Base-by-base conservation (phyloP, 345 rosid species). In the Kernera saxatilis region DNA sequence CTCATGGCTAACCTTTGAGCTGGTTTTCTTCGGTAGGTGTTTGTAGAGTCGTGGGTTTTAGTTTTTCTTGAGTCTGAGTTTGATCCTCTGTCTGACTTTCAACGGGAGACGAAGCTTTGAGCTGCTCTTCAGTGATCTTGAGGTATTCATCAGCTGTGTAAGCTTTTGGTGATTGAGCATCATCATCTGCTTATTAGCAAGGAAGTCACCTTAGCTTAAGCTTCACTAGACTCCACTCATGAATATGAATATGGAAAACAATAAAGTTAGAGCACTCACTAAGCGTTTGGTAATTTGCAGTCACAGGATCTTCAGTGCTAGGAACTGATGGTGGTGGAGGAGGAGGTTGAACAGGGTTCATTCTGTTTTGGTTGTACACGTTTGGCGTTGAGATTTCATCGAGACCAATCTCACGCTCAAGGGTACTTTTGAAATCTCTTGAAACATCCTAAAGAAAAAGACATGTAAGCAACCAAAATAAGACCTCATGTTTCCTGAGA, bases 341-440 rank as follows among this genome's bases (percentile, higher is more conserved):
- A 73, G 88, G 84, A 71, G 76, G 67, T 69, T 87, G 73, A 49
- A 64, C 27, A 49, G 72, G 0, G 29, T 79, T 73, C 29, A 74
- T 72, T 79, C 65, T 77, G 84, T 76, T 84, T 60, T 82, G 74
- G 75, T 61, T 62, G 79, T 82, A 46, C 22, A 73, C 67, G 43
- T 76, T 84, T 59, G 80, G 89, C 11, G 62, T 29, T 32, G 88
- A 40, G 25, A 80, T 72, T 1, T 89, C 96, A 11, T 92, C 94
- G 8, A 92, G 84, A 37, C 96, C 98, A 67, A 92, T 92, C 77
- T 89, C 98, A 51, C 86, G 83, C 67, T 92, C 98, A 15, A 92
- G 96, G 43, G 94, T 92, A 79, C 87, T 91, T 79, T 93, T 93
- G 80, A 93, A 93, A 62, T 93, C 98, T 83, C 89, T 88, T 25